A percentile compares a stretch with the other conserved stretches of the same genome.
phyloP scores from a whole-genome alignment of 2,329 filamentous ascomycete species.

The Ophiostoma quercus region DNA sequence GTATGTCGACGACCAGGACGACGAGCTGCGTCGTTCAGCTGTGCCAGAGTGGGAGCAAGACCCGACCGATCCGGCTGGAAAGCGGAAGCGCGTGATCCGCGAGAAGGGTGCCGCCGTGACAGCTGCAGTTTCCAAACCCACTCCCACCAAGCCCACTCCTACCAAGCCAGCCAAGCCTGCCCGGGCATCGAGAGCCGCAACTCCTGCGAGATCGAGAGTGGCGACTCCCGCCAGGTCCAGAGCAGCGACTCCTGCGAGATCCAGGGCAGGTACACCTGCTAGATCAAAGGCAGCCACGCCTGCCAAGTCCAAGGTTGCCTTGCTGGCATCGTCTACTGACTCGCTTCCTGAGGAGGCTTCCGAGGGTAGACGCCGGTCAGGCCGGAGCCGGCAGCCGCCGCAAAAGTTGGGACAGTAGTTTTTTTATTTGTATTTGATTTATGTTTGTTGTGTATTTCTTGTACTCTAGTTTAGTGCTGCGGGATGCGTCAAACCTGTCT shows the following conservation, averaged over 20 bases:
- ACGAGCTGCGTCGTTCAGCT: constrained; percentile 11
- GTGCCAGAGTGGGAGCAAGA: constrained; percentile 11
- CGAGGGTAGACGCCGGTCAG: constrained; percentile 14
- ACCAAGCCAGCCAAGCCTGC: not conserved
- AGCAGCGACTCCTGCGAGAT: not conserved
- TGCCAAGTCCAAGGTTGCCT: not conserved
- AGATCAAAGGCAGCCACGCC: not conserved
- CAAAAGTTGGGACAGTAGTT: not conserved
- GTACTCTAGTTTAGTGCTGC: too few species aligned
- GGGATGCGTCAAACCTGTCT: too few species aligned
- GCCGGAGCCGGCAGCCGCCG: constrained; percentile 17
- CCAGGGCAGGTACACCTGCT: not conserved
- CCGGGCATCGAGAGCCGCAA: not conserved
- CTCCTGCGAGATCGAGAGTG: not conserved
- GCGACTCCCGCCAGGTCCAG: not conserved
- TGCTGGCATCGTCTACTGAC: not conserved
- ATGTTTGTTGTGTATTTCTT: not conserved
- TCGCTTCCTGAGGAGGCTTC: not conserved
- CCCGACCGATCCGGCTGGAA: constrained; percentile 13
- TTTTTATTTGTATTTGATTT: not conserved
- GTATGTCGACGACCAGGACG: constrained; percentile 7
- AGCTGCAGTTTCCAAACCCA: not conserved
- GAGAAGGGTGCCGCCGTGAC: not conserved
- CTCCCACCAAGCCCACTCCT: not conserved
- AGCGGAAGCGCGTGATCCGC: constrained; percentile 13